Evolutionary conservation across 768 basidiomycete genomes (phyloP).

Genomic region (Tubosaeta sp.): DNA sequence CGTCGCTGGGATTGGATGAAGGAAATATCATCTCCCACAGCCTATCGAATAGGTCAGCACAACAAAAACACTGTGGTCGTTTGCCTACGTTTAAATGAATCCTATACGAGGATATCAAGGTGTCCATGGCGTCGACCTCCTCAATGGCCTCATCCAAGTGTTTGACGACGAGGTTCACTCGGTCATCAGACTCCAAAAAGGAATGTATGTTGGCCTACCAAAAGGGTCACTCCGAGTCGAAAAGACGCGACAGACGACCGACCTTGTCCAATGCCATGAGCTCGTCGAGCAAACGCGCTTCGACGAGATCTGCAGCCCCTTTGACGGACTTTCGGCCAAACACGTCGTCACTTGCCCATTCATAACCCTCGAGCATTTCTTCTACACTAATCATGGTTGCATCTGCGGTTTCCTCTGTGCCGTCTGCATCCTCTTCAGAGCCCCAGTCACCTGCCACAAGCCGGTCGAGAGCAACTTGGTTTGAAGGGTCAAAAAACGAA

Average conservation of each 20-base stretch:
- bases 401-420: slow-evolving; percentile 70
- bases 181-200: slow-evolving; percentile 93
- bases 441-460: slow-evolving; percentile 49
- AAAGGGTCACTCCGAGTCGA: neutral
- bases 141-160: slow-evolving; percentile 84
- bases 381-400: slow-evolving; percentile 90
- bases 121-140: slow-evolving; percentile 89
- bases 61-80: neutral
- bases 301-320: slow-evolving; percentile 87
- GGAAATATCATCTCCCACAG: slow-evolving; percentile 90
- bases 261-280: slow-evolving; percentile 93
- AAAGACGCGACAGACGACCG: slow-evolving; percentile 6
- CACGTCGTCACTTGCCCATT: slow-evolving; percentile 87
- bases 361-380: slow-evolving; percentile 98
- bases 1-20: slow-evolving; percentile 96
- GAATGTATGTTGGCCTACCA: slow-evolving; percentile 89
- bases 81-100: slow-evolving; percentile 86
- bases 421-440: slow-evolving; percentile 47
- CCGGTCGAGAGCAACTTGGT: slow-evolving; percentile 70
- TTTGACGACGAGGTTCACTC: slow-evolving; percentile 79
- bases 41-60: slow-evolving; percentile 43
- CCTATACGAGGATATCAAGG: slow-evolving; percentile 87
- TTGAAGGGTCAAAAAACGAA: slow-evolving; percentile 77
- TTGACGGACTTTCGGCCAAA: slow-evolving; percentile 58
- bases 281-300: slow-evolving; percentile 84